These are phyloP conservation scores for Aspergillus persii DNA, from an alignment of 2,329 filamentous ascomycete species.

Conservation along the genomic window DNA sequence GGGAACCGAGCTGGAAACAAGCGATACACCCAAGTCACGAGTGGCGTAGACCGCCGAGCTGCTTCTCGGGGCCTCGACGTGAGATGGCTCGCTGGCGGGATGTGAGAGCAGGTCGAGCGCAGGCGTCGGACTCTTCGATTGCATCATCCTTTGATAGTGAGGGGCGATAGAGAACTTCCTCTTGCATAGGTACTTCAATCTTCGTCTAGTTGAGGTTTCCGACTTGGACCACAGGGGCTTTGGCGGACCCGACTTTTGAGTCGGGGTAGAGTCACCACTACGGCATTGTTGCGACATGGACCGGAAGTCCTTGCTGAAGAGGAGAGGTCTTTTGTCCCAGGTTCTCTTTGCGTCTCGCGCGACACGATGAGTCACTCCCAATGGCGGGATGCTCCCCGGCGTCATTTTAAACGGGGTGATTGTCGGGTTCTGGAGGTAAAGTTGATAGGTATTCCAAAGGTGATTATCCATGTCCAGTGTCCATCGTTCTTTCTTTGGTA, in stretches of 20 bases:
- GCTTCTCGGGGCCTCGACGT: constrained; percentile 20
- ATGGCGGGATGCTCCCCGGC: constrained; percentile 61
- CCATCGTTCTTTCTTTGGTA: constrained; percentile 44
- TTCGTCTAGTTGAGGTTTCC: constrained; percentile 57
- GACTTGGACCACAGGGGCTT: constrained; percentile 55
- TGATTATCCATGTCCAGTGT: constrained; percentile 65
- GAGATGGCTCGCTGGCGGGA: constrained; percentile 27
- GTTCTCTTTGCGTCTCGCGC: constrained; percentile 60
- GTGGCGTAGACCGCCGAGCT: constrained; percentile 40
- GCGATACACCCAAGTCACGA: constrained; percentile 45
- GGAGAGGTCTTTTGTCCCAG: constrained; percentile 51
- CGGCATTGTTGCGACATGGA: constrained; percentile 36
- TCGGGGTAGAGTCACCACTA: constrained; percentile 50
- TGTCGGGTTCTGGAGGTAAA: constrained; percentile 64
- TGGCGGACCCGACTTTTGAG: constrained; percentile 30
- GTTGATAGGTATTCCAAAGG: constrained; percentile 64
- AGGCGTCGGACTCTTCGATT: constrained; percentile 60
- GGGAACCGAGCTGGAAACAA: constrained; percentile 42
- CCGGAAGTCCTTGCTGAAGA: constrained; percentile 23
- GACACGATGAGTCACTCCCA: constrained; percentile 63
- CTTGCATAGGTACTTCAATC: constrained; percentile 60
- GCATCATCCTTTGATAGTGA: constrained; percentile 62
- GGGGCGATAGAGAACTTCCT: constrained; percentile 61
- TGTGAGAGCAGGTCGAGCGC: constrained; percentile 42
- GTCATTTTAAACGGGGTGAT: constrained; percentile 67